These are phyloP conservation scores for Termitomyces sp. DNA, from an alignment of 768 basidiomycete genomes.

Conservation along the genomic window DNA sequence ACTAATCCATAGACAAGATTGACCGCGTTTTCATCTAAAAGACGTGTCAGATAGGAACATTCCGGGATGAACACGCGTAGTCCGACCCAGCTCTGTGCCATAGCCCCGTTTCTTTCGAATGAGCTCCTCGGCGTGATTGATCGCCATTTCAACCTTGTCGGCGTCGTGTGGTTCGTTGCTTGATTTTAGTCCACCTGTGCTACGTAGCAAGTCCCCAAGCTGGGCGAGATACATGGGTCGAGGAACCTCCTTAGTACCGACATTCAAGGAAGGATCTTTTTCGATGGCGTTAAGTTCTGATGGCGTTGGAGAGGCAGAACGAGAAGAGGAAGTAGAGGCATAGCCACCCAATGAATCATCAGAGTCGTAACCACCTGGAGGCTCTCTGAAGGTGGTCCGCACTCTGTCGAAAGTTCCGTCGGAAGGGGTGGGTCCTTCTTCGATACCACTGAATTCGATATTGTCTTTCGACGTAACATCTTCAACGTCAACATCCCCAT, in stretches of 20 bases:
- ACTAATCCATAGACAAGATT: constrained; percentile 72
- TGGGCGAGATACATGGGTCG: constrained; percentile 90
- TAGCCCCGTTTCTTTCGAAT: constrained; percentile 80
- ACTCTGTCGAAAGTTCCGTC: not conserved
- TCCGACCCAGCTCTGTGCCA: constrained; percentile 83
- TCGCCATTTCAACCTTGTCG: constrained; percentile 73
- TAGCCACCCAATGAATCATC: constrained; percentile 86
- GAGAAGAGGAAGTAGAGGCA: constrained; percentile 56
- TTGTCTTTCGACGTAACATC: constrained; percentile 3
- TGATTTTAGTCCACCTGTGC: constrained; percentile 41
- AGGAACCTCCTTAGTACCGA: constrained; percentile 62
- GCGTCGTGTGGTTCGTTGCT: constrained; percentile 61
- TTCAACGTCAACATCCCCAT: constrained; percentile 41
- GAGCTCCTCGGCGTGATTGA: constrained; percentile 74
- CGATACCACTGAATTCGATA: not conserved
- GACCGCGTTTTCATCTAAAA: constrained; percentile 82
- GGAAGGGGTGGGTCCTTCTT: not conserved
- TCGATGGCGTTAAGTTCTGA: constrained; percentile 80
- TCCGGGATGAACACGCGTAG: constrained; percentile 5
- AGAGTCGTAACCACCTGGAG: constrained; percentile 53
- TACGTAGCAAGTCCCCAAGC: constrained; percentile 70
- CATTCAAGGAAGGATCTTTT: constrained; percentile 75
- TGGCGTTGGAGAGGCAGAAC: constrained; percentile 75
- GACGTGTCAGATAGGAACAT: not conserved
- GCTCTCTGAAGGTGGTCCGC: constrained; percentile 17